Base-by-base conservation (phyloP, 2,329 filamentous ascomycete genomes). In the Domatiomyces globalis region DNA sequence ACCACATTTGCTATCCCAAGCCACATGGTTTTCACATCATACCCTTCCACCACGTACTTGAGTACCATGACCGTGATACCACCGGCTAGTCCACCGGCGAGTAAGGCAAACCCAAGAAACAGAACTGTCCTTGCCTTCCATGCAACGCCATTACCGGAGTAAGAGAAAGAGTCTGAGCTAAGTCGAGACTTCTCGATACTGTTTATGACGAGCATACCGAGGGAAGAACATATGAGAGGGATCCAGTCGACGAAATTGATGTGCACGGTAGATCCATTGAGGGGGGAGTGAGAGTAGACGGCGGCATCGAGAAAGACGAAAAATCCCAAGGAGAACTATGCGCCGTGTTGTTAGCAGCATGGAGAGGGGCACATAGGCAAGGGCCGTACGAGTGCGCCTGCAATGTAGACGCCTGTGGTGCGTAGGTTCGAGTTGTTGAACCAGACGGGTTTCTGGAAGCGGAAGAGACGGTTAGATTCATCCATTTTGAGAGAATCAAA, bases 241-340 rank as follows among this genome's bases (percentile, higher is more conserved):
- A 85, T 80, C 81, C 81, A 85, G 70, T 85, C 81, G 58, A 84
- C 74, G 66, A 84, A 84, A 65, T 77, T 83, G 63, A 84, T 74
- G 66, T 84, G 79, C 18, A 81, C 73, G 53, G 73, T 66, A 48
- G 77, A 78, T 56, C 75, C 77, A 65, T 84, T 84, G 62, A 72
- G 73, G 50, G 71, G 61, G 53, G 79, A 81, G 60, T 77, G 78
- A 49, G 79, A 83, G 69, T 74, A 83, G 52, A 78, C 72, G 17
- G 80, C 75, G 54, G 79, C 78, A 60, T 85, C 81, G 66, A 85
- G 74, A 58, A 84, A 75, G 66, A 80, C 76, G 73, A 82, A 85
- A 69, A 84, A 80, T 10, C 80, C 80, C 50, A 84, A 71, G 33
- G 80, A 78, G 68, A 85, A 85, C 81, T 84, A 55, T 19, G 33